These are phyloP conservation scores for Talaromyces ruber DNA, from an alignment of 495 filamentous ascomycete genomes.

Conservation along the genomic window DNA sequence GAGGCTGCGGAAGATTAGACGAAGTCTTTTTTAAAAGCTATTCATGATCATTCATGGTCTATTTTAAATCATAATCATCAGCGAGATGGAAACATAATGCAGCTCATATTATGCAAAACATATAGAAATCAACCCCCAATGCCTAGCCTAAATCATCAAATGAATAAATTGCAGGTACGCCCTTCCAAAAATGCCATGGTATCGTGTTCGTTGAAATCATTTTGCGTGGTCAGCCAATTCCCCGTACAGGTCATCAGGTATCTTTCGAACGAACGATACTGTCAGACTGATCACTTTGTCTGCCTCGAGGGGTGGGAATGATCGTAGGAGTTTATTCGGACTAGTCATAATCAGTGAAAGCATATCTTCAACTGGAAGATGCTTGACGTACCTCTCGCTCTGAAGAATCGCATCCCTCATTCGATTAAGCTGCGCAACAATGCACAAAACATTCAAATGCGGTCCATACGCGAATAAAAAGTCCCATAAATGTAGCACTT, in stretches of 20 bases:
- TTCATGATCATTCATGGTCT: not conserved
- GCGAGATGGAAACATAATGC: not conserved
- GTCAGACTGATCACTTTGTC: slow-evolving; percentile 73
- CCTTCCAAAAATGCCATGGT: not conserved
- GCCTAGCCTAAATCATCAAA: not conserved
- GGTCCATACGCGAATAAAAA: slow-evolving; percentile 94
- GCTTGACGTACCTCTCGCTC: slow-evolving; percentile 63
- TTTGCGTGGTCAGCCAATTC: slow-evolving; percentile 83
- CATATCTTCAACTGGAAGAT: not conserved
- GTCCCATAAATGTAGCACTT: slow-evolving; percentile 95
- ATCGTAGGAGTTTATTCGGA: slow-evolving; percentile 82
- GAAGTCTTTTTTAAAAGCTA: not conserved
- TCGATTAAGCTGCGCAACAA: slow-evolving; percentile 89
- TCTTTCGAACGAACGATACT: slow-evolving; percentile 69
- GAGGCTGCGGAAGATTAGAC: slow-evolving; percentile 21
- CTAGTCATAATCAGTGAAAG: slow-evolving; percentile 34
- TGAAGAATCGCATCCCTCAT: slow-evolving; percentile 76
- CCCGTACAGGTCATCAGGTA: slow-evolving; percentile 81
- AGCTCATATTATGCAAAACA: not conserved
- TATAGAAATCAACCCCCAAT: not conserved
- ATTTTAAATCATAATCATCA: not conserved
- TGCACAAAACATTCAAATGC: slow-evolving; percentile 91
- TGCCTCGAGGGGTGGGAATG: slow-evolving; percentile 79
- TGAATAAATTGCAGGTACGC: not conserved
- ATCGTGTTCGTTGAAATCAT: slow-evolving; percentile 24